Base-by-base conservation (phyloP, 139 green algal genomes). In the Dunaliella sp. region DNA sequence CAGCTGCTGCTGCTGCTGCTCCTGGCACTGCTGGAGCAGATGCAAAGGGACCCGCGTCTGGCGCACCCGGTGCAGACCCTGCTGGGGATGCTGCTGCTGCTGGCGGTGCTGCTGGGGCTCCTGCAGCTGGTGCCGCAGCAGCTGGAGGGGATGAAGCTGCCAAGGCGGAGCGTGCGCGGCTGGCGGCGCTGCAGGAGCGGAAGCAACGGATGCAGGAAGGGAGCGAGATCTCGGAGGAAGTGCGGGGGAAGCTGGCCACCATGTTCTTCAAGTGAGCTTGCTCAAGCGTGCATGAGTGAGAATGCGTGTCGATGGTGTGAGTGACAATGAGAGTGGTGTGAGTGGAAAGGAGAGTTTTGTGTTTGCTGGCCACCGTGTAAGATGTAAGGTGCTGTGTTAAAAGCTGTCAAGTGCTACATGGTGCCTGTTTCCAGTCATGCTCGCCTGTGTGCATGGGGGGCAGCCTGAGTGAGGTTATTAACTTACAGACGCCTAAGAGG, bases 221-320 rank as follows among this genome's bases (percentile, higher is more conserved):
- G n/a, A 37, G 34, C n/a, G 7, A 81, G 30, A 36, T 38, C n/a
- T 33, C 33, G 28, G 79, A 82, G 33, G 35, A 86, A 1, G 85
- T 97, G 84, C 90, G 93, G 3, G 85, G 93, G 28, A 81, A 89
- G 21, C 91, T 95, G 81, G 95, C 93, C 24, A 86, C 88, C 78
- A 92, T 96, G 86, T 93, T 98, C 77, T 94, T 94, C 90, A 82
- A 80, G 83, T 85, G 81, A 31, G 81, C 30, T 0, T 84, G 30
- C 57, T 35, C 21, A 82, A 79, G 48, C n/a, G 31, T 79, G 12
- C 32, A 31, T 26, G 77, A 48, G 24, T 82, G 31, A 82, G 26
- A 36, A 28, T 26, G 24, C 25, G 24, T 25, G 77, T 28, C 82
- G 38, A 33, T 37, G 30, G n/a, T n/a, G n/a, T n/a, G n/a, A n/a